Evolutionary conservation across 2,329 filamentous ascomycete species (phyloP).

Genomic region (Xylaria sp.): DNA sequence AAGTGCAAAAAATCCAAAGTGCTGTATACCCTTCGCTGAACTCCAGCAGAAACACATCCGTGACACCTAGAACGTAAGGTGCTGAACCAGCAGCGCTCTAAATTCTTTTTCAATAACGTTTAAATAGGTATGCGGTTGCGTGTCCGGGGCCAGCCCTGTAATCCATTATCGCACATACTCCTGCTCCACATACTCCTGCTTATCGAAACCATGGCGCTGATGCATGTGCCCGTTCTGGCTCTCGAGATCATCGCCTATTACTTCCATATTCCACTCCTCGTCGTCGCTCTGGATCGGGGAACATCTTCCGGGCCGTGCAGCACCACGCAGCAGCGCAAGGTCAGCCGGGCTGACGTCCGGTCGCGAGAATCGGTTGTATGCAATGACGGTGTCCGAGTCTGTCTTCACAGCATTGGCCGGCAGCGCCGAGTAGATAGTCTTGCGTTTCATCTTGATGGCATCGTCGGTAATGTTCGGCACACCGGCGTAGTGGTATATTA

Average conservation of each 20-base stretch:
- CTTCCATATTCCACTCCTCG: background rate
- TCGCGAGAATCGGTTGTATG: constrained; percentile 52
- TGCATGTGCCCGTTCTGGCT: background rate
- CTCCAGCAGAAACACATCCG: background rate
- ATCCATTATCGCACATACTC: background rate
- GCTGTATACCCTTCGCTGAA: background rate
- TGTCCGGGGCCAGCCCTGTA: too few species aligned
- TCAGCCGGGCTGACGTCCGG: constrained; percentile 28
- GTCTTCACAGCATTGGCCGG: constrained; percentile 45
- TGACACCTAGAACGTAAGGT: background rate
- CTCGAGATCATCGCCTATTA: background rate
- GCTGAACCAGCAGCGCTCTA: background rate
- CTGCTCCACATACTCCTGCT: background rate
- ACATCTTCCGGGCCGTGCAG: background rate
- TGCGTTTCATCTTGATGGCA: constrained; percentile 43
- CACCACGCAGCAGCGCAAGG: background rate
- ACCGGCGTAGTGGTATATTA: constrained; percentile 43
- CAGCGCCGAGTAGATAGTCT: constrained; percentile 40
- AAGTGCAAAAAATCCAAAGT: background rate
- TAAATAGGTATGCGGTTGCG: too few species aligned
- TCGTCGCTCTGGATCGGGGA: background rate
- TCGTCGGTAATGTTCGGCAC: constrained; percentile 48
- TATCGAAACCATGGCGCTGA: background rate
- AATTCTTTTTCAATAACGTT: background rate
- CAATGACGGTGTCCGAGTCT: constrained; percentile 45